phyloP scores from a whole-genome alignment of 805 yeast species.

The Saturnispora halmiae region DNA sequence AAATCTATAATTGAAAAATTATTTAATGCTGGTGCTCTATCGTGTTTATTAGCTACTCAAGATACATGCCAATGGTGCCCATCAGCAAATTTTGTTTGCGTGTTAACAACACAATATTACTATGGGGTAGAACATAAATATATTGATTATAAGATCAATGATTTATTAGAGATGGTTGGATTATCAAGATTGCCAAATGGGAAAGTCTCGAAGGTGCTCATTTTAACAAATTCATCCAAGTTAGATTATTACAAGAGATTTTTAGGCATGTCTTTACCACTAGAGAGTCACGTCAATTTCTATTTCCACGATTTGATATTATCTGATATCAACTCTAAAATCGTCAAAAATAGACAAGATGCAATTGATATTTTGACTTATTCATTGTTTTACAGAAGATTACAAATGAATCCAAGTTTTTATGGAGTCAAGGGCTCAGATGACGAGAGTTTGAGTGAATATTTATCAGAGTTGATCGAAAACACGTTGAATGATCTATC shows the following conservation, averaged over 20 bases:
- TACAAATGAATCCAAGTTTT: conserved; percentile 77
- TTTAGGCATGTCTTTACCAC: conserved; percentile 64
- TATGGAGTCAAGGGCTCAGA: conserved; percentile 68
- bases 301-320: conserved; percentile 58
- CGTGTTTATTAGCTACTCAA: conserved; percentile 51
- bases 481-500: conserved; percentile 51
- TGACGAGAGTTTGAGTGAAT: conserved; percentile 66
- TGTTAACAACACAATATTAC: conserved; percentile 61
- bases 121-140: conserved; percentile 69
- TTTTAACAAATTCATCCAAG: conserved; percentile 50
- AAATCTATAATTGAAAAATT: conserved; percentile 44
- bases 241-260: conserved; percentile 62
- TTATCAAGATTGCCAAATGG: conserved; percentile 26
- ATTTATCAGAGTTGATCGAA: conserved; percentile 77
- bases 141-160: conserved; percentile 57
- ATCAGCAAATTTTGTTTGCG: conserved; percentile 43
- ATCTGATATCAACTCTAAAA: conserved; percentile 60
- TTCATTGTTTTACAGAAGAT: conserved; percentile 71
- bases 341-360: conserved; percentile 64
- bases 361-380: conserved; percentile 87
- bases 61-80: conserved; percentile 48
- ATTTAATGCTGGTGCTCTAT: conserved; percentile 40
- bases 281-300: conserved; percentile 64
- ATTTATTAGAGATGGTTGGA: conserved; percentile 58
- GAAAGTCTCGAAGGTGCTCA: conserved; percentile 35